phyloP scores from a whole-genome alignment of 768 basidiomycete species.

The Xanthoconium purpureum region DNA sequence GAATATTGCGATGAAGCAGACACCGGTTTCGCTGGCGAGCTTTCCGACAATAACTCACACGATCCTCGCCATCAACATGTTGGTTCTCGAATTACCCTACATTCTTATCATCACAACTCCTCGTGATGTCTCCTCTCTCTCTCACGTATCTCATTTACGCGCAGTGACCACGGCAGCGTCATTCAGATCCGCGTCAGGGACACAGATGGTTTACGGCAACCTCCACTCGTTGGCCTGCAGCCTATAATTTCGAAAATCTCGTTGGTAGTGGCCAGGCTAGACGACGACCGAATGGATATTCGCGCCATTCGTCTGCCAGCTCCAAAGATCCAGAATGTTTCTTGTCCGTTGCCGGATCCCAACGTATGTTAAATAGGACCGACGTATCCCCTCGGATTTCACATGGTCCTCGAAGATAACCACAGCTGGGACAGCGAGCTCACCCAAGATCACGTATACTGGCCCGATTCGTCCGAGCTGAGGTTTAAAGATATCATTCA shows the following conservation, averaged over 20 bases:
- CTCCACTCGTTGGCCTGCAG: too few species aligned
- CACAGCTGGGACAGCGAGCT: not conserved
- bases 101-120: not conserved
- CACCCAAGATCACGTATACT: too few species aligned
- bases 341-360: not conserved
- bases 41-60: constrained; percentile 12
- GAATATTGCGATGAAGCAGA: constrained; percentile 17
- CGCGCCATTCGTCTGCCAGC: not conserved
- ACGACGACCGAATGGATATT: too few species aligned
- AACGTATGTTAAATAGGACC: not conserved
- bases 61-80: not conserved
- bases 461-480: too few species aligned
- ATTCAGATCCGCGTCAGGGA: not conserved
- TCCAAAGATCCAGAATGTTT: not conserved
- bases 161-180: too few species aligned
- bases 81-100: too few species aligned
- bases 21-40: constrained; percentile 9
- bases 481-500: too few species aligned
- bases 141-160: not conserved
- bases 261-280: too few species aligned
- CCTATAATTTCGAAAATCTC: too few species aligned
- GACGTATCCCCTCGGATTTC: constrained; percentile 23
- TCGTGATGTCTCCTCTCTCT: not conserved
- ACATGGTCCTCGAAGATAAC: constrained; percentile 4
- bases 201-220: not conserved